phyloP scores from a whole-genome alignment of 2,329 filamentous ascomycete species.

The Microascus cirrosus region DNA sequence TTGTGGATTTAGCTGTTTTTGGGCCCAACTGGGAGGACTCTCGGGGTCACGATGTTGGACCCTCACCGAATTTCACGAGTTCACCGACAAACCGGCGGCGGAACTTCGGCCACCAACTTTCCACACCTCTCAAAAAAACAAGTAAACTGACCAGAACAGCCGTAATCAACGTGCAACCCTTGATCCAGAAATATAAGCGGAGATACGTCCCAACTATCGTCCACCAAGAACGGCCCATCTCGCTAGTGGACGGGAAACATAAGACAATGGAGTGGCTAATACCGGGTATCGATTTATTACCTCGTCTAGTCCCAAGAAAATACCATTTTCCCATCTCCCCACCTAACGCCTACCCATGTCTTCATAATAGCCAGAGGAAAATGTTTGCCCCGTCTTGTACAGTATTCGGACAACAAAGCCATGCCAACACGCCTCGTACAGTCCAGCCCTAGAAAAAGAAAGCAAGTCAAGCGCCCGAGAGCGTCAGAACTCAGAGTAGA shows the following conservation, averaged over 20 bases:
- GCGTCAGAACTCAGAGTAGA: background rate
- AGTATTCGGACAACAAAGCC: background rate
- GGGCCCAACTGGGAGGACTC: no score
- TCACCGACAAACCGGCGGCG: no score
- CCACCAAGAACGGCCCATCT: background rate
- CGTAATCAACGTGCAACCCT: no score
- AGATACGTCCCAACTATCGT: no score
- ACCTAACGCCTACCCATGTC: background rate
- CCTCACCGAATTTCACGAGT: no score
- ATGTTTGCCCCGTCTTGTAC: background rate
- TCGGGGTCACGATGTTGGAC: background rate
- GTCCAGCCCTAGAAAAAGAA: background rate
- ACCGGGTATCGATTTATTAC: background rate
- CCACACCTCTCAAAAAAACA: no score
- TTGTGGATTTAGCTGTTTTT: no score
- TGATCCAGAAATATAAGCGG: no score
- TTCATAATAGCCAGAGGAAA: background rate
- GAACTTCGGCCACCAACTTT: no score
- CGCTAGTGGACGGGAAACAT: background rate
- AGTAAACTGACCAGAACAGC: no score
- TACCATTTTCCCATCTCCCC: background rate
- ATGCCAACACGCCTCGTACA: background rate
- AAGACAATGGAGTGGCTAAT: background rate
- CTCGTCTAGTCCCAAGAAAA: background rate
- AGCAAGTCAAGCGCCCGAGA: background rate